Evolutionary conservation across 345 rosid species (phyloP).

Genomic region (Trapa incisa): DNA sequence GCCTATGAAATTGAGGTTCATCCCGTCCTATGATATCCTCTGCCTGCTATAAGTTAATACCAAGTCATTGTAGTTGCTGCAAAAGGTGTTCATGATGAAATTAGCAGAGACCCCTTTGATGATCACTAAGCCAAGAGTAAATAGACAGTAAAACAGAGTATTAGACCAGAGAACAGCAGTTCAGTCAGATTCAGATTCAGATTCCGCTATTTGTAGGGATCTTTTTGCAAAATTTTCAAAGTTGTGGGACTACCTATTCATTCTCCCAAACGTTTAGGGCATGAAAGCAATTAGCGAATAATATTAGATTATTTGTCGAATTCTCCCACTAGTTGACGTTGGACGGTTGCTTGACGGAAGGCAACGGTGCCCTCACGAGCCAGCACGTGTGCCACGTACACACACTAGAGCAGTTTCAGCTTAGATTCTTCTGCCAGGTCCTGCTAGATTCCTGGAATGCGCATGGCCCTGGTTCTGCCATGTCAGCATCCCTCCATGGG

Average conservation of each 20-base stretch:
- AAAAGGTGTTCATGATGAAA: background rate
- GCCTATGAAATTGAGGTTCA: background rate
- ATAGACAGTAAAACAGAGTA: background rate
- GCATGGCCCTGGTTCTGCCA: constrained; percentile 45
- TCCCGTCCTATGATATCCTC: background rate
- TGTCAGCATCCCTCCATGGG: constrained; percentile 32
- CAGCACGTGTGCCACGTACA: constrained; percentile 34
- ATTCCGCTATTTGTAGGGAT: background rate
- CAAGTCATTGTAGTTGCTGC: too few species aligned
- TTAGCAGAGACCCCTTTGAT: background rate
- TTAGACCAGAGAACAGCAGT: too few species aligned
- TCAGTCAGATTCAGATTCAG: too few species aligned
- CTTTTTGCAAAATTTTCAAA: background rate
- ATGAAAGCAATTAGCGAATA: background rate
- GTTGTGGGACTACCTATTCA: background rate
- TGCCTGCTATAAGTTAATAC: background rate
- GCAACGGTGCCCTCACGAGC: constrained; percentile 3
- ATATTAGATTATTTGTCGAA: too few species aligned
- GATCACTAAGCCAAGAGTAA: background rate
- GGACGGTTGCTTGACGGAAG: constrained; percentile 1
- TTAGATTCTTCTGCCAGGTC: constrained; percentile 1
- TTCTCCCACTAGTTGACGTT: background rate
- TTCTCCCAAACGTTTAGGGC: background rate
- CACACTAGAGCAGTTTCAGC: background rate
- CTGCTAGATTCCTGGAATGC: constrained; percentile 18